Conservation (phyloP, 1,284 basidiomycete genomes). For the Sporisorium scitamineum region DNA sequence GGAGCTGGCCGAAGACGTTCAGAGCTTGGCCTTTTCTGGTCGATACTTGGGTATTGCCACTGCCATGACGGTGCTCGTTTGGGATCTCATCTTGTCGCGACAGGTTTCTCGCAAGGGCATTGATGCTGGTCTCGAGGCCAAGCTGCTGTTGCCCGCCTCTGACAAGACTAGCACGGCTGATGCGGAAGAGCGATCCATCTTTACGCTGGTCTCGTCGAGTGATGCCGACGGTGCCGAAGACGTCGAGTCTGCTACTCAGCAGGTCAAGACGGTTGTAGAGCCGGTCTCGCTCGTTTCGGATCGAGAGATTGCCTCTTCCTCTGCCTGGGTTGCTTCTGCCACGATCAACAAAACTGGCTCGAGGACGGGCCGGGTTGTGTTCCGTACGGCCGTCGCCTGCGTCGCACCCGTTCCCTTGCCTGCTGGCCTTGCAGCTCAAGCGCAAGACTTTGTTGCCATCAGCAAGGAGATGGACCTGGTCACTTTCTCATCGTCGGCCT, state of each 20-base stretch:
- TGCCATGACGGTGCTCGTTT: slow-evolving; percentile 41
- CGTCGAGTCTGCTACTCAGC: slow-evolving; percentile 4
- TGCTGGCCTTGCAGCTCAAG: slow-evolving; percentile 11
- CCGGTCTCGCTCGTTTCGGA: slow-evolving; percentile 39
- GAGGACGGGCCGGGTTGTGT: slow-evolving; percentile 3
- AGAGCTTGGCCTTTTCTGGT: slow-evolving; percentile 49
- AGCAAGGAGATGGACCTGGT: slow-evolving; percentile 54
- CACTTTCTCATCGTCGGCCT: slow-evolving; percentile 43
- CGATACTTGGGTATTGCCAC: slow-evolving; percentile 54
- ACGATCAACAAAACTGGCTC: slow-evolving; percentile 9
- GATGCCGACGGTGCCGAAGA: background rate
- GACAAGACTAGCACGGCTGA: slow-evolving; percentile 3
- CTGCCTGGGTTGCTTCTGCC: background rate
- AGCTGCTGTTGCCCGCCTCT: slow-evolving; percentile 18
- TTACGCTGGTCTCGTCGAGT: slow-evolving; percentile 24
- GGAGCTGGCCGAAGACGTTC: slow-evolving; percentile 38
- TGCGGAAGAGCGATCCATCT: slow-evolving; percentile 15
- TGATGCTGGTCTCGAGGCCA: slow-evolving; percentile 16
- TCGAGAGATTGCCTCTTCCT: slow-evolving; percentile 28
- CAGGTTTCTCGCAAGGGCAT: slow-evolving; percentile 39
- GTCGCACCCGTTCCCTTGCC: slow-evolving; percentile 31
- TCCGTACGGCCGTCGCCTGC: slow-evolving; percentile 23
- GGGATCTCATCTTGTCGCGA: slow-evolving; percentile 61
- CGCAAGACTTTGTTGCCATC: slow-evolving; percentile 47
- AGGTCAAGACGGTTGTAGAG: slow-evolving; percentile 34